These are phyloP conservation scores for Auricularia auricula-judae DNA, from an alignment of 768 basidiomycete genomes.

Conservation along the genomic window DNA sequence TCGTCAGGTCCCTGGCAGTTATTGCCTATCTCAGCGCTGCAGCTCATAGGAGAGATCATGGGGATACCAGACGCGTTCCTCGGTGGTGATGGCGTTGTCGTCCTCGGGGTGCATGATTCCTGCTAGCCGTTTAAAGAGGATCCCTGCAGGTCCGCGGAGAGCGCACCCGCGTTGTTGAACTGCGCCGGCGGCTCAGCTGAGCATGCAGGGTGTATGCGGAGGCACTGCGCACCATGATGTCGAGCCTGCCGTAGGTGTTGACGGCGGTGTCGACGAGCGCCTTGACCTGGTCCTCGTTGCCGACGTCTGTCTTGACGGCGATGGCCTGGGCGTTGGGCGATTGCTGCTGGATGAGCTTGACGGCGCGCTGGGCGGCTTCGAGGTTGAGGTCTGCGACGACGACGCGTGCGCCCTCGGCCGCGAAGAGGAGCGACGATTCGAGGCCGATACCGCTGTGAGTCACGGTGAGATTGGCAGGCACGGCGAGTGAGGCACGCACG, in stretches of 20 bases:
- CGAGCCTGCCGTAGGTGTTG: slow-evolving; percentile 81
- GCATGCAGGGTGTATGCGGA: neutral
- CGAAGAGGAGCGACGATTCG: slow-evolving; percentile 91
- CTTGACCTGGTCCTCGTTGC: slow-evolving; percentile 80
- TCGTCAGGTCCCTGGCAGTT: slow-evolving; percentile 48
- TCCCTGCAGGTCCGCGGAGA: slow-evolving; percentile 4
- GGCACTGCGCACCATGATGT: slow-evolving; percentile 65
- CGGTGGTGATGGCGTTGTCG: slow-evolving; percentile 91
- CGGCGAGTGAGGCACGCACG: slow-evolving; percentile 38
- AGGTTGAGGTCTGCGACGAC: slow-evolving; percentile 83
- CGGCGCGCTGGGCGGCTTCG: slow-evolving; percentile 57
- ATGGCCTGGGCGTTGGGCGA: slow-evolving; percentile 61
- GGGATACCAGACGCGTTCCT: slow-evolving; percentile 77
- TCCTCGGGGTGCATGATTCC: slow-evolving; percentile 99
- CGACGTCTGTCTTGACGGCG: slow-evolving; percentile 74
- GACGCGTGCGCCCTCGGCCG: slow-evolving; percentile 86
- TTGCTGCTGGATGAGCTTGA: slow-evolving; percentile 47
- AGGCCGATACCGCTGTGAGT: slow-evolving; percentile 80
- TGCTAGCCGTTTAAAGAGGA: slow-evolving; percentile 12
- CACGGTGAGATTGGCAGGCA: slow-evolving; percentile 6
- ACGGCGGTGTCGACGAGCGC: slow-evolving; percentile 70
- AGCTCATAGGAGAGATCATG: neutral
- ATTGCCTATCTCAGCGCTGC: neutral
- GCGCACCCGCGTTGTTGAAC: slow-evolving; percentile 87
- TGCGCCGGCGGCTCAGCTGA: slow-evolving; percentile 18